phyloP scores from a whole-genome alignment of 768 basidiomycete species.

The Pulveroboletus frians region DNA sequence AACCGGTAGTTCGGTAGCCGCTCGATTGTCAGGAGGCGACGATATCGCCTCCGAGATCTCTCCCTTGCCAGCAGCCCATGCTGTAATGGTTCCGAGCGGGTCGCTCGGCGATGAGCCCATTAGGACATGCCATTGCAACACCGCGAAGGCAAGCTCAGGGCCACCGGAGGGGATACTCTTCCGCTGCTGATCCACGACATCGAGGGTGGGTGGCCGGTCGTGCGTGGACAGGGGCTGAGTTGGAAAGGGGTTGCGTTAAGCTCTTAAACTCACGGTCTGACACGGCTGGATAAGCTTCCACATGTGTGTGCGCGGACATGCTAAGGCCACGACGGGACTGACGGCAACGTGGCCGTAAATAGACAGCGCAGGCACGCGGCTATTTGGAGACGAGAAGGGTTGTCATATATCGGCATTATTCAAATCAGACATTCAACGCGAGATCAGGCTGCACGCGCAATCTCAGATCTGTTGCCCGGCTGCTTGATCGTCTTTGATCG shows the following conservation, averaged over 20 bases:
- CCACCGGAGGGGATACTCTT: constrained; percentile 13
- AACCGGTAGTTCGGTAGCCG: constrained; percentile 27
- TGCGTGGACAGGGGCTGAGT: constrained; percentile 20
- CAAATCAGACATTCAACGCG: constrained; percentile 38
- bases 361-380: constrained; percentile 51
- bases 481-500: constrained; percentile 61
- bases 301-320: constrained; percentile 30
- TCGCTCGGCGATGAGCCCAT: constrained; percentile 26
- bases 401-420: constrained; percentile 31
- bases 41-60: constrained; percentile 33
- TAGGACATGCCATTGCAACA: constrained; percentile 17
- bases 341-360: constrained; percentile 45
- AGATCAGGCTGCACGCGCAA: constrained; percentile 33
- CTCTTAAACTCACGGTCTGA: constrained; percentile 37
- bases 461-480: constrained; percentile 32
- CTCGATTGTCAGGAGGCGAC: constrained; percentile 31
- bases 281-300: constrained; percentile 36
- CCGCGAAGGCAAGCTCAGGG: constrained; percentile 7
- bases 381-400: constrained; percentile 39
- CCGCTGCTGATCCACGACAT: constrained; percentile 24
- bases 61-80: constrained; percentile 24
- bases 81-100: constrained; percentile 28
- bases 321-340: constrained; percentile 34
- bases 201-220: neutral
- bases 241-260: constrained; percentile 35